These are phyloP conservation scores for Acacia concinna DNA, from an alignment of 331 rosid species.

Conservation along the genomic window DNA sequence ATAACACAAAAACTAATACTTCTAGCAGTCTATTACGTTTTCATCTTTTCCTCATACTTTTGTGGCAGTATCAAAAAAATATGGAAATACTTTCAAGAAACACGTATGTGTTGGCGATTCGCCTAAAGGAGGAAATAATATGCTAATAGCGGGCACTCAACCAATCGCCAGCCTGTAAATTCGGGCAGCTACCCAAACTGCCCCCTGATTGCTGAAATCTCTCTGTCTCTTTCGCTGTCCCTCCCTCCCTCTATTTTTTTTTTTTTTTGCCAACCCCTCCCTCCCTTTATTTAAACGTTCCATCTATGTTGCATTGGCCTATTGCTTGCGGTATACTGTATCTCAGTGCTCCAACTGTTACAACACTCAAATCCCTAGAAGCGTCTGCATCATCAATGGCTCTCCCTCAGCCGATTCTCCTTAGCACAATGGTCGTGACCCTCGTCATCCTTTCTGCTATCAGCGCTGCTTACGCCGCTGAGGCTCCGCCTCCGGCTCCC, in stretches of 20 bases:
- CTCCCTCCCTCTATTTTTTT: neutral
- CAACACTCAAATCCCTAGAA: conserved; percentile 37
- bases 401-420: conserved; percentile 36
- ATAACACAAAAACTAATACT: too few species aligned
- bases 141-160: conserved; percentile 63
- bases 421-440: conserved; percentile 46
- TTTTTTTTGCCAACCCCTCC: too few species aligned
- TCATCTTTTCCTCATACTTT: too few species aligned
- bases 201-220: conserved; percentile 37
- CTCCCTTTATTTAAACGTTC: conserved; percentile 25
- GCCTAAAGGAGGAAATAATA: neutral
- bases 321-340: neutral
- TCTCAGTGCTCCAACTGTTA: neutral
- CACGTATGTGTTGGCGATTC: neutral
- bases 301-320: accelerated
- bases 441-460: conserved; percentile 40
- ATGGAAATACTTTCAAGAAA: neutral
- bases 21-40: too few species aligned
- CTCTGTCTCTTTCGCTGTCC: neutral
- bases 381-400: conserved; percentile 51
- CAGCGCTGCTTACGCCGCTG: conserved; percentile 46
- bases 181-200: conserved; percentile 68
- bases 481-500: conserved; percentile 87
- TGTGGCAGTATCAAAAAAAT: neutral
- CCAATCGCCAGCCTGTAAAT: conserved; percentile 59